These are phyloP conservation scores for Apiospora saccharicola DNA, from an alignment of 2,329 filamentous ascomycete species.

Conservation along the genomic window DNA sequence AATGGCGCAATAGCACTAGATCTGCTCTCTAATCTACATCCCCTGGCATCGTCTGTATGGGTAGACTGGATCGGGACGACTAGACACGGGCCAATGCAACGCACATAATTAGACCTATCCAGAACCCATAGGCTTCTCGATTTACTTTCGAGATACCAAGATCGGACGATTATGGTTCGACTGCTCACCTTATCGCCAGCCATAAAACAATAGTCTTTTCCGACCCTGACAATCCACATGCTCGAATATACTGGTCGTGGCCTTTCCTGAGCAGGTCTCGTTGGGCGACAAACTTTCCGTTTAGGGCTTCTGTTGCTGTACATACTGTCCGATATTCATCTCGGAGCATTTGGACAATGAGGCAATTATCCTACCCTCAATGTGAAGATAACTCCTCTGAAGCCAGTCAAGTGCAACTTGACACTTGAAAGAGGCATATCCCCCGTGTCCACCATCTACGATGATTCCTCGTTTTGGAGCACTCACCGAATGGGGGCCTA, in stretches of 20 bases:
- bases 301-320: background rate
- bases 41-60: background rate
- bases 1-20: conserved; percentile 6
- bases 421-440: background rate
- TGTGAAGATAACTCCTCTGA: background rate
- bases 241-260: background rate
- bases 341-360: background rate
- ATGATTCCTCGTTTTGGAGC: background rate
- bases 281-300: background rate
- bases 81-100: background rate
- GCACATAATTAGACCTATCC: background rate
- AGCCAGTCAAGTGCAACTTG: background rate
- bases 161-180: background rate
- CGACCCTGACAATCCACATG: background rate
- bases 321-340: background rate
- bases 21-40: background rate
- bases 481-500: background rate
- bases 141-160: background rate
- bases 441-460: background rate
- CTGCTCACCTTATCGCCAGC: background rate
- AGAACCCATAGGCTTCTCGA: background rate
- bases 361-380: background rate
- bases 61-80: background rate
- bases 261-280: background rate
- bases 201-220: background rate